A percentile compares a stretch with the other conserved stretches of the same genome.
phyloP scores from a whole-genome alignment of 371 early-diverging fungal species.

The Rhizomucor pusillus region DNA sequence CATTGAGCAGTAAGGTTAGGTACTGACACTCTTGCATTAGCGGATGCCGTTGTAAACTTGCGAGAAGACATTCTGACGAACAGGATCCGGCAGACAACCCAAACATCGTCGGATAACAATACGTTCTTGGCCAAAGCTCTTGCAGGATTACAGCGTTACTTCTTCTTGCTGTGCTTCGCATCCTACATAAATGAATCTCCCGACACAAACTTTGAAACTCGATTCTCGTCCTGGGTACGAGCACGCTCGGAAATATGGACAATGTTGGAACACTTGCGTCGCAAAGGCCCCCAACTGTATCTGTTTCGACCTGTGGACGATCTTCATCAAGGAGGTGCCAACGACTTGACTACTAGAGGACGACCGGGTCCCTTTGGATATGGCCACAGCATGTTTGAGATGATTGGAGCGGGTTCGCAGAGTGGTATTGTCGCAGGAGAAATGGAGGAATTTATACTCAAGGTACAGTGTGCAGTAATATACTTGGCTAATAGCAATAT shows the following conservation, averaged over 20 bases:
- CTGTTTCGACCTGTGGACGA: slow-evolving; percentile 72
- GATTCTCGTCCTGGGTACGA: slow-evolving; percentile 59
- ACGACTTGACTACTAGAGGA: neutral
- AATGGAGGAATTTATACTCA: slow-evolving; percentile 58
- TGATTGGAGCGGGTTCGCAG: slow-evolving; percentile 40
- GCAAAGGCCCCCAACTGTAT: slow-evolving; percentile 48
- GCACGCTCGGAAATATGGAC: slow-evolving; percentile 56
- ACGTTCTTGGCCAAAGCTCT: slow-evolving; percentile 37
- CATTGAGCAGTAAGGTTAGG: too few relatives aligned
- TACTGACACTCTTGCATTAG: slow-evolving; percentile 30
- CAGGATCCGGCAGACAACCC: slow-evolving; percentile 53
- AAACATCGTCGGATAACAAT: slow-evolving; percentile 21
- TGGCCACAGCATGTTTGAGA: slow-evolving; percentile 47
- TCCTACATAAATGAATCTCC: slow-evolving; percentile 55
- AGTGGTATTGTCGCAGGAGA: slow-evolving; percentile 42
- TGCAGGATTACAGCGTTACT: slow-evolving; percentile 65
- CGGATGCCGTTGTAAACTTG: slow-evolving; percentile 61
- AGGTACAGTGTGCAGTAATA: slow-evolving; percentile 30
- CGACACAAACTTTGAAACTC: slow-evolving; percentile 33
- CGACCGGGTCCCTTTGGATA: slow-evolving; percentile 12
- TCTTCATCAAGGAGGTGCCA: slow-evolving; percentile 26
- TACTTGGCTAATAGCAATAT: slow-evolving; percentile 4
- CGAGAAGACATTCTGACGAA: slow-evolving; percentile 64
- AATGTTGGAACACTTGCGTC: slow-evolving; percentile 58
- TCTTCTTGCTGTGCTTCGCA: slow-evolving; percentile 62